Percentiles rank a stretch among this genome's conserved stretches.
Evolutionary conservation across 495 filamentous ascomycete genomes (phyloP).

Genomic region (Chlorociboria aeruginascens): DNA sequence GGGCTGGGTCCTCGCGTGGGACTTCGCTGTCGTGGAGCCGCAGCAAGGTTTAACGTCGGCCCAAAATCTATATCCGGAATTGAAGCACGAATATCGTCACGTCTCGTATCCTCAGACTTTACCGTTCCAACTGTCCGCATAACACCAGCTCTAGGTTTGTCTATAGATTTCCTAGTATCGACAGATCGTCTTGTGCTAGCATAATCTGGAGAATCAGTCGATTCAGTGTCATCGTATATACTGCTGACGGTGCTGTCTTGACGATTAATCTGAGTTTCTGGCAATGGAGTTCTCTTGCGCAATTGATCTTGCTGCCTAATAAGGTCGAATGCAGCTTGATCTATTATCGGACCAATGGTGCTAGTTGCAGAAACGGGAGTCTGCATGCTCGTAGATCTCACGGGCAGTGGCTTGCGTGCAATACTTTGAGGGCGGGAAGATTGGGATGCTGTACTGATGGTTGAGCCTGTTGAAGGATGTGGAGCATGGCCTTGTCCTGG

Average conservation of each 20-base stretch:
- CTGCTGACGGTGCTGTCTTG: conserved; percentile 28
- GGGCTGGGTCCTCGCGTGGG: conserved; percentile 14
- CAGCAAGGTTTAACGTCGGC: conserved; percentile 58
- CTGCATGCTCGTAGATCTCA: conserved; percentile 27
- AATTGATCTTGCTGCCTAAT: conserved; percentile 9
- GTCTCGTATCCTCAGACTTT: conserved; percentile 19
- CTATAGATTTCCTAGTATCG: conserved; percentile 47
- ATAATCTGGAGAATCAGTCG: conserved; percentile 44
- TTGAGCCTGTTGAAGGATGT: conserved; percentile 11
- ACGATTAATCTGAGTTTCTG: conserved; percentile 15
- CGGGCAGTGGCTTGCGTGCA: conserved; percentile 54
- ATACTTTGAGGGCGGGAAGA: conserved; percentile 32
- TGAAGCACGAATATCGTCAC: background rate
- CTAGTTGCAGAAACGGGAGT: conserved; percentile 13
- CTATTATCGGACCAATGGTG: conserved; percentile 47
- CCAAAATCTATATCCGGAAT: conserved; percentile 68
- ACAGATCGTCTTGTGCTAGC: conserved; percentile 58
- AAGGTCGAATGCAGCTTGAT: conserved; percentile 49
- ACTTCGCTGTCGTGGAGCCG: conserved; percentile 15
- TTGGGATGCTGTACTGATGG: conserved; percentile 11
- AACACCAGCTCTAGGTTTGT: conserved; percentile 68
- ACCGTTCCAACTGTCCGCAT: conserved; percentile 65
- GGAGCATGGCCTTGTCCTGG: conserved; percentile 2
- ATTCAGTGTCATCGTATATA: conserved; percentile 33
- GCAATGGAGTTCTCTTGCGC: background rate